Evolutionary conservation across 2,329 filamentous ascomycete species (phyloP).

Genomic region (Xylaria arbuscula): DNA sequence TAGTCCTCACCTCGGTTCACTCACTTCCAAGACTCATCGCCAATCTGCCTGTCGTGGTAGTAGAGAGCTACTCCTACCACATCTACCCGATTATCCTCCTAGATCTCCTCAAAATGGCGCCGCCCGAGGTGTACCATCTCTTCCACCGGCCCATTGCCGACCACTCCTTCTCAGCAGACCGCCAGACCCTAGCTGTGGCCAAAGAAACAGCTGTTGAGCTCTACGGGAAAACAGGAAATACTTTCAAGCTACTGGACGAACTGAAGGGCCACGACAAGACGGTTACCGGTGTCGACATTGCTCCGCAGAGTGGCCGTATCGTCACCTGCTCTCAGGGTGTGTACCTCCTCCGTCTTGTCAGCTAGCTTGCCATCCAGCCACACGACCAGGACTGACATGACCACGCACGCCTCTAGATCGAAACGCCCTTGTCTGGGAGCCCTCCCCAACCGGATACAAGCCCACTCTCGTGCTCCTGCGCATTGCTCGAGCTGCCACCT

Average conservation of each 20-base stretch:
- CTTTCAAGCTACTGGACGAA: constrained; percentile 89
- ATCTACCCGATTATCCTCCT: constrained; percentile 56
- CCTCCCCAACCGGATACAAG: constrained; percentile 91
- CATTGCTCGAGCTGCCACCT: constrained; percentile 96
- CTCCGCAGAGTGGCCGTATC: constrained; percentile 88
- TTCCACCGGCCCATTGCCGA: constrained; percentile 97
- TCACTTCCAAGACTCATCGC: not conserved
- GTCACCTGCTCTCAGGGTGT: constrained; percentile 96
- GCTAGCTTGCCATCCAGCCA: not conserved
- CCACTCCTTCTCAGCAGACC: constrained; percentile 97
- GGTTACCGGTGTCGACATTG: constrained; percentile 96
- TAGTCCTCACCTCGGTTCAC: not conserved
- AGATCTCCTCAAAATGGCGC: constrained; percentile 68
- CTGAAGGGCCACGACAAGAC: constrained; percentile 97
- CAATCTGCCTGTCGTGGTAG: constrained; percentile 69
- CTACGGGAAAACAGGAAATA: constrained; percentile 77
- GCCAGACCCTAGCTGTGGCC: constrained; percentile 86
- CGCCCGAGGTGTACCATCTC: constrained; percentile 93
- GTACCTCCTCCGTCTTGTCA: constrained; percentile 39
- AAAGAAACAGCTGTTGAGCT: constrained; percentile 92
- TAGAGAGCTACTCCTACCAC: constrained; percentile 98
- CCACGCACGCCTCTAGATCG: constrained; percentile 70
- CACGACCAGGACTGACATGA: constrained; percentile 10
- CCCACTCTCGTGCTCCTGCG: constrained; percentile 95
- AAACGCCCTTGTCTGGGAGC: constrained; percentile 98